Evolutionary conservation across 2,329 filamentous ascomycete genomes (phyloP), one percentile per base, ranked within the genome.

Genomic region (Colletotrichum trifolii): DNA sequence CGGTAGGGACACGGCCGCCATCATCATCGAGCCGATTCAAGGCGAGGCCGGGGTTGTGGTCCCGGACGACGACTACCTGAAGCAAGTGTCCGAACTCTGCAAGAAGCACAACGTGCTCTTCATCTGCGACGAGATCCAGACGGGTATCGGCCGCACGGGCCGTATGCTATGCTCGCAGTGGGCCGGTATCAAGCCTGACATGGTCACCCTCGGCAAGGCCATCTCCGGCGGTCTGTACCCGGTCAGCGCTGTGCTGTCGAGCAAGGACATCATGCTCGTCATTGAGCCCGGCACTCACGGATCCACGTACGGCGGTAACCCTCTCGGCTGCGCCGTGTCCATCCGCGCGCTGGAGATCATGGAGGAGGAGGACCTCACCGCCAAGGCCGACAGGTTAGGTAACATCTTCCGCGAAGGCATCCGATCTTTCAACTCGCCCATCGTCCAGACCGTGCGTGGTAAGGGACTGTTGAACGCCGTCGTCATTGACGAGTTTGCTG

Each of bases 151-250:
- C 59, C 90, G 96, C 69, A 99, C 96, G 15, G 96, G 96, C 57
- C 92, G 91, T 74, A 91, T 99, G 83, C 89, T 99, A 59, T 97
- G 94, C 85, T 91, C 92, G 74, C 89, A 99, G 80, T 98, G 96
- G 94, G 90, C 92, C 61, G 92, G 90, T 71, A 94, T 99, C 83
- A 96, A 95, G 83, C 96, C 95, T 43, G 96, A 99, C 76, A 86
- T 99, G 74, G 91, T 99, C 33, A 90, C 97, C 52, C 89, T 99
- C 39, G 96, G 96, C 75, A 99, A 99, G 83, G 96, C 96, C 71
- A 97, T 99, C 76, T 97, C 94, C 39, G 96, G 96, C 69, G 96
- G 96, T 78, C 96, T 98, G 91, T 99, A 99, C 81, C 96, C 96
- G n/a, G 96, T 99, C 63, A 97, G 94, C 67, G 94, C 91, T 73